Conservation (phyloP, 1,139 yeast genomes). For the Lodderomyces jiufengensis region DNA sequence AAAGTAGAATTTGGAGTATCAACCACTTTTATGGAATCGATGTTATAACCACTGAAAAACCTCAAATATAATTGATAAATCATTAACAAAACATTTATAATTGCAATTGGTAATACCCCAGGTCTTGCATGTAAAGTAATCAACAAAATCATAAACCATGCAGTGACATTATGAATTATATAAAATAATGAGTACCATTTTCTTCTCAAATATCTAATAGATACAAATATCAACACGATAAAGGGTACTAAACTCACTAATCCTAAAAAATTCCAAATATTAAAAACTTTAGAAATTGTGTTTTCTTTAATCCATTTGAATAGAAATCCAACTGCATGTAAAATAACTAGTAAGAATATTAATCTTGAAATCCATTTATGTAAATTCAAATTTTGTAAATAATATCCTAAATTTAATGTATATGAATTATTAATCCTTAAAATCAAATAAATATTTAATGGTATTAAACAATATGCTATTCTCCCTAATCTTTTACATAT, state of each 20-base stretch:
- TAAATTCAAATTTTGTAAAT: slow-evolving; percentile 51
- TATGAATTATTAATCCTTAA: slow-evolving; percentile 45
- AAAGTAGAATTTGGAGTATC: slow-evolving; percentile 19
- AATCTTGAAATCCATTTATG: slow-evolving; percentile 84
- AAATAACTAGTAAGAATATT: slow-evolving; percentile 45
- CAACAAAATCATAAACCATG: slow-evolving; percentile 27
- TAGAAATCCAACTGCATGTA: slow-evolving; percentile 60
- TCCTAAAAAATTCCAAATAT: slow-evolving; percentile 58
- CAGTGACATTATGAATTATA: slow-evolving; percentile 31
- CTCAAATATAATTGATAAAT: slow-evolving; percentile 25
- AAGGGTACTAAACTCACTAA: slow-evolving; percentile 46
- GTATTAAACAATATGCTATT: slow-evolving; percentile 61
- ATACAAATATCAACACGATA: slow-evolving; percentile 46
- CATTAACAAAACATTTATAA: slow-evolving; percentile 20
- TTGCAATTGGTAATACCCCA: slow-evolving; percentile 27
- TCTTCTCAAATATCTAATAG: slow-evolving; percentile 38
- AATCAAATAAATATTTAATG: slow-evolving; percentile 59
- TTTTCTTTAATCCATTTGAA: slow-evolving; percentile 43
- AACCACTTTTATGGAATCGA: slow-evolving; percentile 13
- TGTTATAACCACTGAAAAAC: slow-evolving; percentile 11
- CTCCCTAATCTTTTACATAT: slow-evolving; percentile 50
- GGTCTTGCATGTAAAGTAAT: slow-evolving; percentile 44
- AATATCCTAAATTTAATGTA: slow-evolving; percentile 52
- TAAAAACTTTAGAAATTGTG: slow-evolving; percentile 36
- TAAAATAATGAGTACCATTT: slow-evolving; percentile 32